Base-by-base conservation (phyloP, 352 stramenopile species). In the Phytophthora rubi region DNA sequence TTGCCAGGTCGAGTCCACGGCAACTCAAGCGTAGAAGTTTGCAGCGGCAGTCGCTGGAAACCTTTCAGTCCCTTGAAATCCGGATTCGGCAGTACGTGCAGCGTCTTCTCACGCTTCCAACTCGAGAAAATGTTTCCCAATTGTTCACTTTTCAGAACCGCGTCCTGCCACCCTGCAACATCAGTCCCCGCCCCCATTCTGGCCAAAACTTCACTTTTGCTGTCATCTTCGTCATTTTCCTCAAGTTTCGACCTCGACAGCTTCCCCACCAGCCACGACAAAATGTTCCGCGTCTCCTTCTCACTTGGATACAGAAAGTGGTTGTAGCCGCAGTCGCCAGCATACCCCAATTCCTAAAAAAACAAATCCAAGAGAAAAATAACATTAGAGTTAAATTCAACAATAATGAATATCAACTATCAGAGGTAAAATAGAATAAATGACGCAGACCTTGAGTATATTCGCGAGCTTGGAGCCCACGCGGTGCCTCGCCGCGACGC, bases 221-320 rank as follows among this genome's bases (percentile, higher is more conserved):
- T 59, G 18, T 64, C 54, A 1, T 79, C 53, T 6, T 80, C 72
- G n/a, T 80, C 65, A 23, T 70, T 59, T 57, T 66, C 70, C 28
- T 75, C 73, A 13, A 58, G 10, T 12, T 59, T 64, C 2, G 66
- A 70, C 9, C 73, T 80, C 28, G 90, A 88, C 8, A 97, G 45
- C 58, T 92, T 93, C 32, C 87, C 76, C 15, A 97, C 83, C 4
- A 97, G 65, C 85, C 85, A 97, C 39, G 86, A 88, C 37, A 97
- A 68, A 49, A 97, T 90, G 7, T 74, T 81, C 10, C 85, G 80
- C 56, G 90, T 94, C 52, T 94, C 85, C 58, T 89, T 89, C 73
- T 94, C 90, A 16, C 65, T 93, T 16, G 90, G 90, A 66, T 97
- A 97, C 63, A 97, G 65, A 51, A 97, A 93, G 68, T 95, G 82